These are phyloP conservation scores for Penicillium sp. DNA, from an alignment of 2,329 filamentous ascomycete genomes.

Conservation along the genomic window DNA sequence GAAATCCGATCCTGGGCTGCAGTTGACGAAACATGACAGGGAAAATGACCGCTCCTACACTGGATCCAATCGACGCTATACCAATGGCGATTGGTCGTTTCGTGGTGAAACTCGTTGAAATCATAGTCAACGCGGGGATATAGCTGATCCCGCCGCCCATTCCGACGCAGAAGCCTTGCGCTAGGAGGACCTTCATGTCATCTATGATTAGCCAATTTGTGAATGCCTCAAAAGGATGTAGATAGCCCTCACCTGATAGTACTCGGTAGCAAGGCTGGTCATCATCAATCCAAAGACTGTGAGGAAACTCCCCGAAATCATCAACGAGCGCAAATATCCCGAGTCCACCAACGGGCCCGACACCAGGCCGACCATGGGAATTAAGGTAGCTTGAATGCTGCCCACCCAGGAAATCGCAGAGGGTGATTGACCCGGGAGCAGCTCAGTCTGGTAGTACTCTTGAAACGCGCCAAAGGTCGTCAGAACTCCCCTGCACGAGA, in stretches of 20 bases:
- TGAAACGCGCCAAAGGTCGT: constrained; percentile 54
- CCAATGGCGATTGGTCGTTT: constrained; percentile 59
- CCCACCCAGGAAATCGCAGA: constrained; percentile 54
- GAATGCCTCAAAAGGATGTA: neutral
- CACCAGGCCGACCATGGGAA: constrained; percentile 50
- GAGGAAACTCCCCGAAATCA: constrained; percentile 44
- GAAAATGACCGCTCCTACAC: constrained; percentile 62
- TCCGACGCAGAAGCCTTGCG: constrained; percentile 44
- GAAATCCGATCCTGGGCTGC: constrained; percentile 59
- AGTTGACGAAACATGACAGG: constrained; percentile 57
- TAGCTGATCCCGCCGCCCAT: constrained; percentile 36
- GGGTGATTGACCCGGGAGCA: constrained; percentile 37
- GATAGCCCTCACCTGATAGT: constrained; percentile 28
- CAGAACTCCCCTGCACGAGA: constrained; percentile 39
- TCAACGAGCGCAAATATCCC: constrained; percentile 45
- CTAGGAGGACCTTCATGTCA: constrained; percentile 44
- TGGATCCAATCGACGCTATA: constrained; percentile 58
- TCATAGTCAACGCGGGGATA: constrained; percentile 33
- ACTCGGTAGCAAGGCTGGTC: constrained; percentile 30
- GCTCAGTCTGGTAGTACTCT: constrained; percentile 47
- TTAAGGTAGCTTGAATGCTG: constrained; percentile 49
- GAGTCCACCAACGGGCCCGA: constrained; percentile 54
- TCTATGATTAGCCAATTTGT: neutral
- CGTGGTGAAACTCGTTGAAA: constrained; percentile 39
- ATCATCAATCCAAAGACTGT: constrained; percentile 38